Evolutionary conservation across 2,329 filamentous ascomycete genomes (phyloP), one percentile per base, ranked within the genome.

Genomic region (Xenosphaeropsis pyriputrescens): DNA sequence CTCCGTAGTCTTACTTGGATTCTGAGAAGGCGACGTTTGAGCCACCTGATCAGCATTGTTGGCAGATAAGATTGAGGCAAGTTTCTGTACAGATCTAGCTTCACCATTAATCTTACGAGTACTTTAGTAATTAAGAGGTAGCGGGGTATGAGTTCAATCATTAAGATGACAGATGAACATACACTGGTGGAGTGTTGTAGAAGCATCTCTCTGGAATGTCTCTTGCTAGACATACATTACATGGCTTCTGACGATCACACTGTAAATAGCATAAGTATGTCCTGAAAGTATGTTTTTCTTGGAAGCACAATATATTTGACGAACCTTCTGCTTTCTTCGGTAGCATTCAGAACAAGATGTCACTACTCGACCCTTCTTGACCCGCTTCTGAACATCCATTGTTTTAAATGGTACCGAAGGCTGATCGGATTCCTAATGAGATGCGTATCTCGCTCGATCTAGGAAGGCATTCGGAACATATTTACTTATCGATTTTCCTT

Each of bases 321-420:
- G 11, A 12, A 38, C 36, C 30, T 38, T 38, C 18, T 38, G 36
- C 22, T 38, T 38, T 15, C 36, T 17, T 15, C 36, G 30, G 15
- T 38, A 26, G 16, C 36, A 38, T 34, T 38, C 36, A 15, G 12
- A 32, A 22, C 36, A 38, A 2, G 36, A 18, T 12, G 30, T 38
- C n/a, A 38, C 30, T 6, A 34, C n/a, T 11, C 36, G 36, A 11
- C 30, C 18, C 17, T 18, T 32, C 18, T 33, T 38, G 29, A 12
- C 35, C 36, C 22, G 12, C 30, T 14, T 14, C 8, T 11, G 6
- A 12, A 14, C 13, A 32, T 32, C 30, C 30, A 32, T 32, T 6
- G 22, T 26, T 9, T 26, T n/a, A n/a, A n/a, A n/a, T n/a, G n/a
- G n/a, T n/a, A n/a, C n/a, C n/a, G n/a, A n/a, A n/a, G n/a, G n/a